Evolutionary conservation across 1,139 yeast genomes (phyloP).

Genomic region (Kluyveromyces sp.): DNA sequence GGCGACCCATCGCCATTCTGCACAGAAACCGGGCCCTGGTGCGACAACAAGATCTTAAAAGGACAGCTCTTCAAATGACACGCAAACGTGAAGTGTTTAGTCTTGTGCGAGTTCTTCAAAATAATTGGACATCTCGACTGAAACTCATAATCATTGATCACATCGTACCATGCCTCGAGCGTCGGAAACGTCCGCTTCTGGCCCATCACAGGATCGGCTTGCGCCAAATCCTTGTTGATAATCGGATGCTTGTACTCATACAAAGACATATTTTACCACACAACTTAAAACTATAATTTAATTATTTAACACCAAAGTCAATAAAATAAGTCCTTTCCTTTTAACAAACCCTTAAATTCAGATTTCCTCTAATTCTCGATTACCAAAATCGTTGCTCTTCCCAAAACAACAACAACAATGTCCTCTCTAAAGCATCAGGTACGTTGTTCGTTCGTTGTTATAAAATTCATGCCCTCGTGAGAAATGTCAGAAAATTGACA

Average conservation of each 20-base stretch:
- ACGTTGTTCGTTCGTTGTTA: not conserved
- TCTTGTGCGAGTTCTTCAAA: slow-evolving; percentile 29
- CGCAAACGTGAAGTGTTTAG: slow-evolving; percentile 31
- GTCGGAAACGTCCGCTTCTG: slow-evolving; percentile 24
- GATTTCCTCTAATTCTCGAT: too few relatives aligned
- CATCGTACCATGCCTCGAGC: slow-evolving; percentile 29
- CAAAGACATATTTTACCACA: slow-evolving; percentile 15
- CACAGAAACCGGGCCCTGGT: slow-evolving; percentile 9
- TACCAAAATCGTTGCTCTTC: too few relatives aligned
- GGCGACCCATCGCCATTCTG: slow-evolving; percentile 2
- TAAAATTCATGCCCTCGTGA: slow-evolving; percentile 4
- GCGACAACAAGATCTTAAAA: slow-evolving; percentile 27
- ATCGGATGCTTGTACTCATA: slow-evolving; percentile 31
- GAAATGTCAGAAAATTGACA: not conserved
- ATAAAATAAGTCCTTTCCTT: too few relatives aligned
- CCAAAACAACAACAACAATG: too few relatives aligned
- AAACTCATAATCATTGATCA: slow-evolving; percentile 30
- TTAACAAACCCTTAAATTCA: too few relatives aligned
- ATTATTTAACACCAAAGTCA: too few relatives aligned
- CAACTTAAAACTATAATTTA: not conserved
- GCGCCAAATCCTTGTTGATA: slow-evolving; percentile 25
- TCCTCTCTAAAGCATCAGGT: not conserved
- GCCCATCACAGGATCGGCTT: slow-evolving; percentile 13
- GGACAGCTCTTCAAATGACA: slow-evolving; percentile 30
- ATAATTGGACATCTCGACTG: slow-evolving; percentile 31